These are phyloP conservation scores for Colletotrichum siamense DNA, from an alignment of 2,329 filamentous ascomycete genomes.

Conservation along the genomic window DNA sequence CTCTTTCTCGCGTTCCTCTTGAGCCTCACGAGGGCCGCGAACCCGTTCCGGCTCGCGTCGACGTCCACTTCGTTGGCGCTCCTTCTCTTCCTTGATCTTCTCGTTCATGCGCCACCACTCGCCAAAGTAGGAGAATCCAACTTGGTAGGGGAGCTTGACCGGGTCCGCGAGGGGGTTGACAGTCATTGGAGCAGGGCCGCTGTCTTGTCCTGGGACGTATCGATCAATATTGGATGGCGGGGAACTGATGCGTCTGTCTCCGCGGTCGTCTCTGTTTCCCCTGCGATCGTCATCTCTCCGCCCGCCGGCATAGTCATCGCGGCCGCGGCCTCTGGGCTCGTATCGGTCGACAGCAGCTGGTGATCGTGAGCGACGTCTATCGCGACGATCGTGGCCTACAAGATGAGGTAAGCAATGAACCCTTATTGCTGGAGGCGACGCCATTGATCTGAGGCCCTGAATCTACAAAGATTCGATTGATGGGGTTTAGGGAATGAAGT, in stretches of 20 bases:
- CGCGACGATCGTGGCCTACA: constrained; percentile 63
- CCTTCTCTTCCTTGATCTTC: constrained; percentile 81
- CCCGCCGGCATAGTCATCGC: constrained; percentile 68
- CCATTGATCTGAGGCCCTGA: not conserved
- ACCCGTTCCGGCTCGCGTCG: constrained; percentile 68
- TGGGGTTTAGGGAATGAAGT: not conserved
- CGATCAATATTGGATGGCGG: constrained; percentile 79
- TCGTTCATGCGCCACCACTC: constrained; percentile 89
- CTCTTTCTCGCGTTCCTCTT: constrained; percentile 80
- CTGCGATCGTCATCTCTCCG: constrained; percentile 63
- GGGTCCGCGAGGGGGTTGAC: constrained; percentile 76
- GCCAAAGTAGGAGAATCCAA: constrained; percentile 84
- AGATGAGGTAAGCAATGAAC: constrained; percentile 9
- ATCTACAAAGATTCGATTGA: not conserved
- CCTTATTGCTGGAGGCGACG: not conserved
- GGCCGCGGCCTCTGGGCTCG: constrained; percentile 68
- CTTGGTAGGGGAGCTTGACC: constrained; percentile 76
- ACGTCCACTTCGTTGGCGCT: constrained; percentile 72
- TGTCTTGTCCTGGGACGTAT: constrained; percentile 79
- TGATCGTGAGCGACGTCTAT: constrained; percentile 71
- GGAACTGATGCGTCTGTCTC: constrained; percentile 60
- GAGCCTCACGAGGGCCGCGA: constrained; percentile 67
- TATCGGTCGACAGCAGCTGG: constrained; percentile 77
- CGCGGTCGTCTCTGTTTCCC: constrained; percentile 38
- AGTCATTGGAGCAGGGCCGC: constrained; percentile 45